These are phyloP conservation scores for Grosmannia serpens DNA, from an alignment of 2,329 filamentous ascomycete genomes.

Conservation along the genomic window DNA sequence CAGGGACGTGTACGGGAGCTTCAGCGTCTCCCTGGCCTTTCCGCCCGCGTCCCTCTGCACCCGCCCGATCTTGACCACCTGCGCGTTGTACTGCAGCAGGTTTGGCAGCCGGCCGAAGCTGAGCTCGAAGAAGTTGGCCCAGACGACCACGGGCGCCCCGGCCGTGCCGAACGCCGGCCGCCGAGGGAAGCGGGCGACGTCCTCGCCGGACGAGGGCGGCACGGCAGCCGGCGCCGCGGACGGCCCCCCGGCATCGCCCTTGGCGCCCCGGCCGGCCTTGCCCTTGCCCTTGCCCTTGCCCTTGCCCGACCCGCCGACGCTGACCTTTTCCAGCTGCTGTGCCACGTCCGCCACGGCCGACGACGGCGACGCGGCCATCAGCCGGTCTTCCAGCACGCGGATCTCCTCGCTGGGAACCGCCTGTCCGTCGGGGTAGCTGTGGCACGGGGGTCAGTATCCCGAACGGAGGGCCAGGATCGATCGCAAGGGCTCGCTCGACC, in stretches of 20 bases:
- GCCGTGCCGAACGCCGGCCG: conserved; percentile 37
- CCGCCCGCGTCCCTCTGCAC: neutral
- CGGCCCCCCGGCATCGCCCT: neutral
- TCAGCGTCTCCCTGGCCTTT: neutral
- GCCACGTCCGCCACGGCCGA: neutral
- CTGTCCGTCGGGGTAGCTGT: conserved; percentile 4
- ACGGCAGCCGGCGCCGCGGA: neutral
- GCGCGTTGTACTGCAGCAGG: conserved; percentile 35
- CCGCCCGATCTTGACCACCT: conserved; percentile 15
- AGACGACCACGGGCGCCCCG: conserved; percentile 32
- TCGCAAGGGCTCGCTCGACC: no score
- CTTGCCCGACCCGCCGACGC: neutral
- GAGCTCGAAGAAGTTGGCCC: conserved; percentile 44
- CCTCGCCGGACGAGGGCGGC: neutral
- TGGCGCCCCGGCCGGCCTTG: neutral
- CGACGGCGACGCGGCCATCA: conserved; percentile 6
- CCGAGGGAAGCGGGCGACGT: conserved; percentile 23
- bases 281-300: neutral
- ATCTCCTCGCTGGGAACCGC: conserved; percentile 17
- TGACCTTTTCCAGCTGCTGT: neutral
- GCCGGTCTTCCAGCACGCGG: conserved; percentile 15
- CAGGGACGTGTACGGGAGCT: neutral
- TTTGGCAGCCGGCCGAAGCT: conserved; percentile 19
- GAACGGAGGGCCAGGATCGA: neutral
- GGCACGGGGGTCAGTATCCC: neutral